Evolutionary conservation across 2,329 filamentous ascomycete species (phyloP).

Genomic region (Blastomyces gilchristii): DNA sequence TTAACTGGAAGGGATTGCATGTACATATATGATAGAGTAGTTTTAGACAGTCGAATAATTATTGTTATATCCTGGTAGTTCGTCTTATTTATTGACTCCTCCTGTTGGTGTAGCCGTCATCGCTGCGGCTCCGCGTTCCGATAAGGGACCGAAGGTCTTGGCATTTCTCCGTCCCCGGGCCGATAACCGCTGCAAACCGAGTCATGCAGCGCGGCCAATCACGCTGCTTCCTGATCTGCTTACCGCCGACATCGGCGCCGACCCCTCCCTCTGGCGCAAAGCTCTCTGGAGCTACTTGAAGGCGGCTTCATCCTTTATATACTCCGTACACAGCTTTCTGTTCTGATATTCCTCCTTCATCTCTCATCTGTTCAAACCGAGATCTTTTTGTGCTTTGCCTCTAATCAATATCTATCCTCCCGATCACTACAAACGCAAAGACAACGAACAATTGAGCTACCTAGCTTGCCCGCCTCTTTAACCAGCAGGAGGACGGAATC

Average conservation of each 20-base stretch:
- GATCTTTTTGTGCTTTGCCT: background rate
- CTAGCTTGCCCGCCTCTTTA: background rate
- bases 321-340: background rate
- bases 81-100: background rate
- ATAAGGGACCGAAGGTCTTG: background rate
- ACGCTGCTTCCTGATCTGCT: conserved; percentile 21
- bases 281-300: background rate
- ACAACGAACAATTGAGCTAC: conserved; percentile 19
- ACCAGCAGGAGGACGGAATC: conserved; percentile 12
- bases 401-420: background rate
- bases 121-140: conserved; percentile 8
- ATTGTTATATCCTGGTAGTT: background rate
- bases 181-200: background rate
- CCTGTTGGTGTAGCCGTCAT: background rate
- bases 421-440: background rate
- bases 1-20: conserved; percentile 8
- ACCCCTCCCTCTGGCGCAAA: conserved; percentile 22
- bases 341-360: background rate
- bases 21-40: conserved; percentile 1
- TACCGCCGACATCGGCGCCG: conserved; percentile 29
- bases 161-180: background rate
- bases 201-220: conserved; percentile 20
- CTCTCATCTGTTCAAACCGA: background rate
- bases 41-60: background rate
- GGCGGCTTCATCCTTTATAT: background rate